Percentiles rank a stretch among this genome's conserved stretches.
Evolutionary conservation across 2,329 filamentous ascomycete species (phyloP).

Genomic region (Leptographium procerum): DNA sequence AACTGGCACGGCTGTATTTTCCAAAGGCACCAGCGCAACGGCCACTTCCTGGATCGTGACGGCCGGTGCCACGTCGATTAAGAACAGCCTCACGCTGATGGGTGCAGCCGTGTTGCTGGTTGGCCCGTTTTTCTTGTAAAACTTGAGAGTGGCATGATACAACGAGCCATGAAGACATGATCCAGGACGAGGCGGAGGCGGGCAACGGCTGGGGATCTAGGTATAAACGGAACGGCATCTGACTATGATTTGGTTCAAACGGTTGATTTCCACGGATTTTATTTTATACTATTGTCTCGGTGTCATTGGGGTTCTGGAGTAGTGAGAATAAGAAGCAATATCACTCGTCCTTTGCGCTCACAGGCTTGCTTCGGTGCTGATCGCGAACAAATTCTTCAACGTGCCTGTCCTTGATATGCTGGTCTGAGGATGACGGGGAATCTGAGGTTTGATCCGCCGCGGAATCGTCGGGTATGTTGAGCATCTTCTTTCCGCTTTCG

Average conservation of each 20-base stretch:
- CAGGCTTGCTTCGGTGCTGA: not conserved
- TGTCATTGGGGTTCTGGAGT: not conserved
- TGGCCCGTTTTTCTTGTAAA: conserved; percentile 7
- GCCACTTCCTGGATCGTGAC: conserved; percentile 5
- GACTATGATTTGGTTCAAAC: not conserved
- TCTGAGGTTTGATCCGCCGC: not conserved
- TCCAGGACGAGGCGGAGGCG: not conserved
- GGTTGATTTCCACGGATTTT: not conserved
- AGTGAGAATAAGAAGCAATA: not conserved
- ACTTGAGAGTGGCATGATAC: not conserved
- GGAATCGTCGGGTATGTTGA: not conserved
- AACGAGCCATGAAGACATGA: not conserved
- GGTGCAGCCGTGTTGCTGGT: conserved; percentile 6
- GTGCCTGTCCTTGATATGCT: not conserved
- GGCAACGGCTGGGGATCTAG: not conserved
- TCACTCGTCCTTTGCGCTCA: not conserved
- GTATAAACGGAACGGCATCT: not conserved
- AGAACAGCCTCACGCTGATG: conserved; percentile 9
- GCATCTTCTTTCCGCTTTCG: not conserved
- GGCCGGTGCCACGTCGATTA: conserved; percentile 8
- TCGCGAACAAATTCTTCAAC: not conserved
- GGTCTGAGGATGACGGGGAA: not conserved
- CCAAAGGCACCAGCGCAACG: not conserved
- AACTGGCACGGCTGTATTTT: not conserved
- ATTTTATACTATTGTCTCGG: not conserved